Evolutionary conservation across 2,329 filamentous ascomycete genomes (phyloP), one percentile per base, ranked within the genome.

Genomic region (Podosphaera fusca): DNA sequence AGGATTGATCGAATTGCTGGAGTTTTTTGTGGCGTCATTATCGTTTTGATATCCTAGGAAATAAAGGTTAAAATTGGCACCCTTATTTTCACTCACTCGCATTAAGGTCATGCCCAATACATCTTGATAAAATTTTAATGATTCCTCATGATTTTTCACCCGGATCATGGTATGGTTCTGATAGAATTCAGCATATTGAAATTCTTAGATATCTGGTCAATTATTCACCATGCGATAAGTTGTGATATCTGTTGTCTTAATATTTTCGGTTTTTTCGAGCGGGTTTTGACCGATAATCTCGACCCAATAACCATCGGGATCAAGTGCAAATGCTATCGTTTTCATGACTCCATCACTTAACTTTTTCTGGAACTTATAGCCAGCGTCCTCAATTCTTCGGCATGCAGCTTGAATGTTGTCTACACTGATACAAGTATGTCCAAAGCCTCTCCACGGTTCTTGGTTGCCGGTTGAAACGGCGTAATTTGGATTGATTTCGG

Each of bases 301-400:
- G 2, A 92, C 83, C 75, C 86, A 89, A 69, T 90, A 90, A 40
- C 80, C 83, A 69, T 95, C 87, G 0, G 88, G 88, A 64, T 94
- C 88, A 57, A 95, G 78, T 1, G 77, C 89, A 67, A 96, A 96
- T 0, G 90, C 92, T 65, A 96, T 94, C 66, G 85, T 72, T 65
- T 77, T 78, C 86, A 94, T 94, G 58, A 83, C 78, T 2, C 92
- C 92, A 62, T 96, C 90, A 0, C 80, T 80, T 58, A 96, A 74
- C 72, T 87, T 94, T 80, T 96, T 96, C 75, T 96, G 87, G 72
- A 96, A 98, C 61, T 78, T 78, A 72, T 95, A 95, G 0, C 89
- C 89, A 5, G 85, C 88, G 67, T 90, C 85, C 69, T 94, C 87
- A 59, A 98, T 77, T 58, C 89, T 79, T 73, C 88, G 74, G 74